Evolutionary conservation across 345 rosid genomes (phyloP), one percentile per base, ranked within the genome.

Genomic region (Cardamine resedifolia): DNA sequence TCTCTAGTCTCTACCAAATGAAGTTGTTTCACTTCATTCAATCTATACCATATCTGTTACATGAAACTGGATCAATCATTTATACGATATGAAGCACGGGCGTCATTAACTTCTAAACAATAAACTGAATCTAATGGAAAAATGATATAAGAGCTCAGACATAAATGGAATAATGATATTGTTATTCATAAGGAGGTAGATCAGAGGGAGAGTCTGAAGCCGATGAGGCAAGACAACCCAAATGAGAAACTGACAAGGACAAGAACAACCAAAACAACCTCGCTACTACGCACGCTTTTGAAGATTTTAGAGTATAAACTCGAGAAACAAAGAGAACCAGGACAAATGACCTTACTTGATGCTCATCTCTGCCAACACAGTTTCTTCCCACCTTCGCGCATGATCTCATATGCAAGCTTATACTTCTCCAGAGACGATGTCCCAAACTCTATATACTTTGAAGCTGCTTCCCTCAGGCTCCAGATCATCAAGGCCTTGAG

Each of bases 381-480:
- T 71, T 85, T 90, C 75, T 82, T 90, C 49, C 87, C 89, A 53
- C 96, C 98, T 43, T 90, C 97, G 16, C 86, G 87, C 86, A 90
- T 74, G 23, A 85, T 86, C 80, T 93, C 92, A 81, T 82, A 80
- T 6, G 94, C 96, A 65, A 89, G 85, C 75, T 85, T 93, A 83
- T 86, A 89, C 70, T 85, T 89, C 52, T 84, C 98, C 59, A 85
- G 67, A 15, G 94, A 86, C 18, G 86, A 58, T 53, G 89, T 64
- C 9, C 97, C 96, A 41, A 82, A 83, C 79, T 90, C 96, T 69
- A 89, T 69, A 70, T 84, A 90, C 82, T 83, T 86, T 76, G 90
- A 76, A 28, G 94, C 92, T 58, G 95, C 79, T 77, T 93, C 96
- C 63, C 97, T 85, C 73, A 93, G 78, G 83, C 98, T 93, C 98